Conservation (phyloP, 805 yeast genomes). For the Ogataea populi-albae region DNA sequence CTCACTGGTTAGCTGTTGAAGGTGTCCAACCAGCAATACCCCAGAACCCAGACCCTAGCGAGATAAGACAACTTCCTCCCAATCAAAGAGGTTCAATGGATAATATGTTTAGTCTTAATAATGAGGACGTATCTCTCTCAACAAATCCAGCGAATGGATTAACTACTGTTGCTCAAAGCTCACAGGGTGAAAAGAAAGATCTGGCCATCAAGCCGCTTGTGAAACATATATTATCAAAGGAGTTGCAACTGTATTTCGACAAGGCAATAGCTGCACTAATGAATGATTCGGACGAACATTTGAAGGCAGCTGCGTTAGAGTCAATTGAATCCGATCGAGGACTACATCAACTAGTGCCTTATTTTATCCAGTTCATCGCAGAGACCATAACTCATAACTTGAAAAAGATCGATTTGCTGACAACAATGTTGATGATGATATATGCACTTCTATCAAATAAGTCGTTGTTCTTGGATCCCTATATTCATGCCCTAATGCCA, state of each 20-base stretch:
- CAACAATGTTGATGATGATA: slow-evolving; percentile 85
- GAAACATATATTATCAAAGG: slow-evolving; percentile 92
- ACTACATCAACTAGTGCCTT: slow-evolving; percentile 92
- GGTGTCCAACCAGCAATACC: slow-evolving; percentile 98
- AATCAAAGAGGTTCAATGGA: slow-evolving; percentile 79
- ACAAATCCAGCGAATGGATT: slow-evolving; percentile 30
- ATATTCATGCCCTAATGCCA: slow-evolving; percentile 96
- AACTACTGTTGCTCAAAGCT: slow-evolving; percentile 26
- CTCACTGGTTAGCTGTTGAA: slow-evolving; percentile 97
- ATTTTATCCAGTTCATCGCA: slow-evolving; percentile 92
- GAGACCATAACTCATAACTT: slow-evolving; percentile 91
- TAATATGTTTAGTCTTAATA: slow-evolving; percentile 53
- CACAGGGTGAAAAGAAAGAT: slow-evolving; percentile 39
- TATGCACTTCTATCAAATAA: slow-evolving; percentile 80
- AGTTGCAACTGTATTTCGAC: slow-evolving; percentile 89
- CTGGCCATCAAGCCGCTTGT: slow-evolving; percentile 80
- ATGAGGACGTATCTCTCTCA: slow-evolving; percentile 35
- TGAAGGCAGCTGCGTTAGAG: slow-evolving; percentile 77
- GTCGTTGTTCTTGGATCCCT: slow-evolving; percentile 88
- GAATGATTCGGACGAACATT: slow-evolving; percentile 50
- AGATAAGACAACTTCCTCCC: slow-evolving; percentile 75
- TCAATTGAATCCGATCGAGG: slow-evolving; percentile 93
- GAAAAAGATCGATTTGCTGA: slow-evolving; percentile 62
- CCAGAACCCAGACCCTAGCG: slow-evolving; percentile 85
- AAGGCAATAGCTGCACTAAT: slow-evolving; percentile 79